Conservation (phyloP, 2,329 filamentous ascomycete genomes). For the Trichoderma sp. region DNA sequence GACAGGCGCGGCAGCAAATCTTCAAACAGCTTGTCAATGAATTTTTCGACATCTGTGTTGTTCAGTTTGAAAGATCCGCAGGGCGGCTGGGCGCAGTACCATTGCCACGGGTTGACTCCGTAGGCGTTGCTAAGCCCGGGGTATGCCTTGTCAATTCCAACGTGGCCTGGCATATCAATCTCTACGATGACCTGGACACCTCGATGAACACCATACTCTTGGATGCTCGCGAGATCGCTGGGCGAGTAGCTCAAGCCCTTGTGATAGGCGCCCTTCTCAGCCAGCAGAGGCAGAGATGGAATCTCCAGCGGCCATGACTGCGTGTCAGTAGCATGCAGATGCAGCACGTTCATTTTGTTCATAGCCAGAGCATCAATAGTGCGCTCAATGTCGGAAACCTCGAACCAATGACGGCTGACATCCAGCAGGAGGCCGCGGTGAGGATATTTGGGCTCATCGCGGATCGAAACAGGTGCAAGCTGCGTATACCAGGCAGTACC, state of each 20-base stretch:
- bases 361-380: slow-evolving; percentile 76
- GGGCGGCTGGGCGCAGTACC: slow-evolving; percentile 64
- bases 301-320: slow-evolving; percentile 87
- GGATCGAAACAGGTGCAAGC: slow-evolving; percentile 68
- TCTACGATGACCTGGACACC: slow-evolving; percentile 61
- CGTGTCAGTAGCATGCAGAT: slow-evolving; percentile 79
- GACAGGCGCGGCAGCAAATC: slow-evolving; percentile 73
- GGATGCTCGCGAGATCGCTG: slow-evolving; percentile 63
- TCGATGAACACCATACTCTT: slow-evolving; percentile 67
- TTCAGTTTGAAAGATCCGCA: slow-evolving; percentile 77
- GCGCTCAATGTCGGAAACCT: slow-evolving; percentile 65
- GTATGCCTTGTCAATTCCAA: slow-evolving; percentile 53
- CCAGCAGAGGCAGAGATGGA: slow-evolving; percentile 67
- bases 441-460: slow-evolving; percentile 71
- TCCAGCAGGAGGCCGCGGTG: slow-evolving; percentile 83
- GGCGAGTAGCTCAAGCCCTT: slow-evolving; percentile 67
- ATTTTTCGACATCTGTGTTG: slow-evolving; percentile 66
- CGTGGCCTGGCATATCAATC: slow-evolving; percentile 63
- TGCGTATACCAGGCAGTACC: slow-evolving; percentile 65
- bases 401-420: slow-evolving; percentile 71
- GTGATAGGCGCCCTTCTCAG: slow-evolving; percentile 72
- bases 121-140: slow-evolving; percentile 58
- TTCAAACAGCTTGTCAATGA: slow-evolving; percentile 70
- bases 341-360: slow-evolving; percentile 82
- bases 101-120: slow-evolving; percentile 56